Evolutionary conservation across 139 green algal genomes (phyloP).

Genomic region (Tetradesmus lagerheimii): DNA sequence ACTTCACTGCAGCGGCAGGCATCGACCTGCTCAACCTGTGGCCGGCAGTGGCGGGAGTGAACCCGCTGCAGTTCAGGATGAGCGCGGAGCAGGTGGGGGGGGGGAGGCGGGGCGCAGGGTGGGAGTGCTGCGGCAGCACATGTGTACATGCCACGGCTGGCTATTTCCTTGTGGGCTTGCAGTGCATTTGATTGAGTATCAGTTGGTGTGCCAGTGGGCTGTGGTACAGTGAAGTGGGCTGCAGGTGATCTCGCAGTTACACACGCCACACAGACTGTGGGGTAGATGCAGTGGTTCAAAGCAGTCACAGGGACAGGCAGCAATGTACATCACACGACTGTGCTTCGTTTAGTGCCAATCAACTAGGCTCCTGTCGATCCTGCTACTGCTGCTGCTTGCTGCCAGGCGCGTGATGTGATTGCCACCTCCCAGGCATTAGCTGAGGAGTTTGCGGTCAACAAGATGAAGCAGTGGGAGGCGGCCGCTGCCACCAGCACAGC

Average conservation of each 20-base stretch:
- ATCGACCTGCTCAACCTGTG: conserved; percentile 47
- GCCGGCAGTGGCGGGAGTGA: conserved; percentile 9
- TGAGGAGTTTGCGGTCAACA: conserved; percentile 26
- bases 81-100: not conserved
- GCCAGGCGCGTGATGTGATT: not conserved
- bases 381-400: not conserved
- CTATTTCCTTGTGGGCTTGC: no score
- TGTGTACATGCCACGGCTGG: no score
- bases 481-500: not conserved
- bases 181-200: no score
- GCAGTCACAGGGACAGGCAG: no score
- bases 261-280: no score
- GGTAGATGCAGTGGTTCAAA: no score
- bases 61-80: conserved; percentile 49
- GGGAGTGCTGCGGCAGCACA: no score
- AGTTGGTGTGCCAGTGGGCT: no score
- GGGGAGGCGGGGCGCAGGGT: not conserved
- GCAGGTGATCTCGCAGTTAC: no score
- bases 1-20: conserved; percentile 29
- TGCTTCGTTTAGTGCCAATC: no score
- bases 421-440: conserved; percentile 34
- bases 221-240: no score
- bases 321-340: no score
- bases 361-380: not conserved
- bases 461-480: conserved; percentile 29